phyloP scores from a whole-genome alignment of 441 rosid genomes.

The Gossypium schwendimanii region DNA sequence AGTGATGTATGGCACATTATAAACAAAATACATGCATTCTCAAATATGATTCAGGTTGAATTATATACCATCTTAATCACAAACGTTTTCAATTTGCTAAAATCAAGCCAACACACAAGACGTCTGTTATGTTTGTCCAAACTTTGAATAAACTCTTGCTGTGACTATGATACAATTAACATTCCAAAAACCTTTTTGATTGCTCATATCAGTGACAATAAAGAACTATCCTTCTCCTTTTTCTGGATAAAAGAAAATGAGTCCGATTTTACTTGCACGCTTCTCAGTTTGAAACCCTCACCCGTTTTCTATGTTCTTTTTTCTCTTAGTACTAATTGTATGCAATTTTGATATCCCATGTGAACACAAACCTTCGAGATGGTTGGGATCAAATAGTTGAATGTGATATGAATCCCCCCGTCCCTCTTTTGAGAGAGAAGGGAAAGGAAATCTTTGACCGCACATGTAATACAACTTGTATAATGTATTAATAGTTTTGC shows the following conservation, averaged over 20 bases:
- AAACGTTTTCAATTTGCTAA: neutral
- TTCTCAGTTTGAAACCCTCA: neutral
- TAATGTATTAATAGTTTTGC: too few relatives aligned
- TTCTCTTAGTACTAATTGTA: neutral
- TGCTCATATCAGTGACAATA: too few relatives aligned
- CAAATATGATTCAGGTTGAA: conserved; percentile 67
- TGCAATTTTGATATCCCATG: neutral
- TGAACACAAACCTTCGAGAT: neutral
- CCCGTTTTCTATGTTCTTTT: neutral
- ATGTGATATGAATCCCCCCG: neutral
- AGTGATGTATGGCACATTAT: too few relatives aligned
- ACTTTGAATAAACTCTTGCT: too few relatives aligned
- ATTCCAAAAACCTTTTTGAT: too few relatives aligned
- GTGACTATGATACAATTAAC: too few relatives aligned
- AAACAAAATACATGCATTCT: conserved; percentile 8
- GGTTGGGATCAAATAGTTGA: neutral
- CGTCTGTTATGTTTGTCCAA: too few relatives aligned
- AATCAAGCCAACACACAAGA: too few relatives aligned
- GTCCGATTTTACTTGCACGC: neutral
- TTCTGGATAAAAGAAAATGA: neutral
- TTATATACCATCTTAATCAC: conserved; percentile 10
- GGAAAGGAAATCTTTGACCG: neutral
- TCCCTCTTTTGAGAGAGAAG: neutral
- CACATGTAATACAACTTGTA: neutral
- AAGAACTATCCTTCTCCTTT: neutral